Conservation (phyloP, 257 asterid genomes). For the Solanum sejunctum region DNA sequence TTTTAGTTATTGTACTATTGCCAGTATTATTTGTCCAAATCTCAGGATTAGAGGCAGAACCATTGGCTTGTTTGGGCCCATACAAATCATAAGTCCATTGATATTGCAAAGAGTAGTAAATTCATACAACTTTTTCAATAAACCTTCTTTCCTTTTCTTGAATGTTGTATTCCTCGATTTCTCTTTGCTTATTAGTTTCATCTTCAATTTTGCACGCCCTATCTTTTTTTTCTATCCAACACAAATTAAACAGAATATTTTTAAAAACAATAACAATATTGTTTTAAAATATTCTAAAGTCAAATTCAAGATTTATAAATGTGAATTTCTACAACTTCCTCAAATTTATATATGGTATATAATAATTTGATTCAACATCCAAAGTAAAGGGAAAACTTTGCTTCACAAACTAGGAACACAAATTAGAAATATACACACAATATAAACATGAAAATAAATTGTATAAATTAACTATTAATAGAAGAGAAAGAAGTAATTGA, state of each 20-base stretch:
- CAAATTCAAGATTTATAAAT: too few species aligned
- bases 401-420: neutral
- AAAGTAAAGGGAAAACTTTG: too few species aligned
- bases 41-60: slow-evolving; percentile 10
- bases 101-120: slow-evolving; percentile 69
- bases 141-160: slow-evolving; percentile 63
- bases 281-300: neutral
- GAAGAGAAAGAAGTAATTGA: neutral
- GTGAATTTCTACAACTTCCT: too few species aligned
- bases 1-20: neutral
- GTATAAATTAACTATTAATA: neutral
- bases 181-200: slow-evolving; percentile 45
- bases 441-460: neutral
- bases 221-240: slow-evolving; percentile 1
- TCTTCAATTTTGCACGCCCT: slow-evolving; percentile 36
- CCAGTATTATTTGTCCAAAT: slow-evolving; percentile 38
- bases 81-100: slow-evolving; percentile 48
- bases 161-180: slow-evolving; percentile 36
- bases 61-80: slow-evolving; percentile 25
- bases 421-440: neutral
- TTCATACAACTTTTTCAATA: slow-evolving; percentile 43
- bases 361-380: too few species aligned
- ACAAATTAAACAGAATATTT: neutral
- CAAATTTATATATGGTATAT: too few species aligned
- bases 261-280: neutral